Percentiles rank a stretch among this genome's conserved stretches.
phyloP scores from a whole-genome alignment of 257 asterid genomes.

The Anisodus acutangulus region DNA sequence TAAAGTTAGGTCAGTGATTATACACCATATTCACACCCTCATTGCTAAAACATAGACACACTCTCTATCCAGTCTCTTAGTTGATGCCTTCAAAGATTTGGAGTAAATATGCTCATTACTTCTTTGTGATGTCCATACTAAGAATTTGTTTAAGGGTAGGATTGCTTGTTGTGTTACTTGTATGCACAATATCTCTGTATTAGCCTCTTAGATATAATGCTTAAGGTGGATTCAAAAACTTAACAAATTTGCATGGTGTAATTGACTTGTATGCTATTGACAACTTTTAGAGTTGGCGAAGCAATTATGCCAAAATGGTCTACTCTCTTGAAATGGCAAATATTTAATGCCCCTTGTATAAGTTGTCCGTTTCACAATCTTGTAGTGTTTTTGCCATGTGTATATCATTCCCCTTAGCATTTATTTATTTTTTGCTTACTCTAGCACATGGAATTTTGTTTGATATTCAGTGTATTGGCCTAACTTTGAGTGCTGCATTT shows the following conservation, averaged over 20 bases:
- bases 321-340: slow-evolving; percentile 7
- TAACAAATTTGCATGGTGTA: neutral
- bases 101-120: neutral
- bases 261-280: slow-evolving; percentile 6
- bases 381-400: neutral
- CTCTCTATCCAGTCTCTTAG: neutral
- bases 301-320: neutral
- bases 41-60: neutral
- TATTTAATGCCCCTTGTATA: slow-evolving; percentile 16
- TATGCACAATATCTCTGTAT: neutral
- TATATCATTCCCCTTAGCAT: neutral
- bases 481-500: slow-evolving; percentile 15
- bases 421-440: neutral
- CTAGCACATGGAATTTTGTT: neutral
- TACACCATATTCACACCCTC: neutral
- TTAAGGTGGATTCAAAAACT: neutral
- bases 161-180: neutral
- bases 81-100: slow-evolving; percentile 6
- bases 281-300: neutral
- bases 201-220: neutral
- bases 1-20: neutral
- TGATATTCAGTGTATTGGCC: slow-evolving; percentile 15
- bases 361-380: neutral
- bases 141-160: neutral
- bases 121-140: neutral